Conservation (phyloP, 2,329 filamentous ascomycete genomes). For the Lachnellula suecica region DNA sequence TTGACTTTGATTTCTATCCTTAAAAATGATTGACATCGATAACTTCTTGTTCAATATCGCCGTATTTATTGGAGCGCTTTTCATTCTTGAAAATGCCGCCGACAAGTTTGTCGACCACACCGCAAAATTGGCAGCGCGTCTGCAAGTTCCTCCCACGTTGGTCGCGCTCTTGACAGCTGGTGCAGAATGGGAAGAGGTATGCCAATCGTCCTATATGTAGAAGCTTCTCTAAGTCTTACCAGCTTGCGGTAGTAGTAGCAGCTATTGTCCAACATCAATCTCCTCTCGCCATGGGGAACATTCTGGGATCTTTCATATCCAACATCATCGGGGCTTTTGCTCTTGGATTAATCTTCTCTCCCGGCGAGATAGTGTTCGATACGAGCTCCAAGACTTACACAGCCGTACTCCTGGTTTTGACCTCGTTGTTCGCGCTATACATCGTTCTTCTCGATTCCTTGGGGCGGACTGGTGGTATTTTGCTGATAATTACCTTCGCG, state of each 20-base stretch:
- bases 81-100: conserved; percentile 50
- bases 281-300: conserved; percentile 52
- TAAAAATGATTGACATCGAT: conserved; percentile 18
- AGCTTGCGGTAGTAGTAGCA: conserved; percentile 49
- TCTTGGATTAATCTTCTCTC: conserved; percentile 46
- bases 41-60: conserved; percentile 38
- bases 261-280: conserved; percentile 44
- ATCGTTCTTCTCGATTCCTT: conserved; percentile 32
- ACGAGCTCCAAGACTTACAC: conserved; percentile 48
- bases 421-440: conserved; percentile 37
- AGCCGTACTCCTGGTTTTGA: conserved; percentile 40
- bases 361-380: conserved; percentile 40
- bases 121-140: conserved; percentile 43
- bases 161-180: conserved; percentile 52
- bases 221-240: not conserved
- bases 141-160: conserved; percentile 45
- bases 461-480: conserved; percentile 35
- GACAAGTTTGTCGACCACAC: conserved; percentile 54
- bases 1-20: too few species aligned
- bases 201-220: not conserved
- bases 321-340: conserved; percentile 57
- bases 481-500: conserved; percentile 42
- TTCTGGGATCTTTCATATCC: conserved; percentile 53
- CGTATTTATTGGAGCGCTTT: conserved; percentile 44
- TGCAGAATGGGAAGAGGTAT: conserved; percentile 55